Evolutionary conservation across 2,329 filamentous ascomycete species (phyloP).

Genomic region (Purpureocillium takamizusanense): DNA sequence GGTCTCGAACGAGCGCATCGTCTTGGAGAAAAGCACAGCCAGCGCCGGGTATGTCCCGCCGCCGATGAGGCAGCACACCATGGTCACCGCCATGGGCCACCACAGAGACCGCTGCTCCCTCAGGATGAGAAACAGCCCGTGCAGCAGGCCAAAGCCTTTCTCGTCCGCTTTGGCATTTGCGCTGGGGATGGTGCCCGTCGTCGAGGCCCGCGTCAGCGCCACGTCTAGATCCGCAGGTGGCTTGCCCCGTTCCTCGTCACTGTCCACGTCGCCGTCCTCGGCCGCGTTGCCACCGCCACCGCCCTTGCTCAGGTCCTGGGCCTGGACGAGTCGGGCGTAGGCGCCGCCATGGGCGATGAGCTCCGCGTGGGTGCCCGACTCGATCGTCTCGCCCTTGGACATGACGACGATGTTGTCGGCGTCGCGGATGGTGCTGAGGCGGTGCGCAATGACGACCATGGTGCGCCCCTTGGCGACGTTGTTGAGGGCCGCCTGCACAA

Average conservation of each 20-base stretch:
- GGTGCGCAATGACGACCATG: conserved; percentile 57
- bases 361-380: conserved; percentile 53
- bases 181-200: conserved; percentile 9
- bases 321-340: conserved; percentile 41
- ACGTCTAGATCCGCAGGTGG: conserved; percentile 16
- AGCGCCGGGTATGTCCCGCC: conserved; percentile 30
- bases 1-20: conserved; percentile 27
- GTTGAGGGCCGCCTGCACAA: conserved; percentile 48
- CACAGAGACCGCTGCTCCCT: conserved; percentile 20
- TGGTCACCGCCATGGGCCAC: conserved; percentile 10
- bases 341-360: conserved; percentile 38
- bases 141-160: conserved; percentile 16
- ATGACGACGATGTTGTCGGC: conserved; percentile 61
- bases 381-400: conserved; percentile 46
- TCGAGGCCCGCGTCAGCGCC: conserved; percentile 12
- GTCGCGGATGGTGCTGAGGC: conserved; percentile 47
- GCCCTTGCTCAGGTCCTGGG: conserved; percentile 26
- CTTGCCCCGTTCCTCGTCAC: conserved; percentile 25
- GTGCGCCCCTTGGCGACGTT: conserved; percentile 47
- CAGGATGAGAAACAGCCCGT: conserved; percentile 19
- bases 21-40: conserved; percentile 28
- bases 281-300: conserved; percentile 3
- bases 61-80: conserved; percentile 16
- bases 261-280: conserved; percentile 9
- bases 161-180: conserved; percentile 3